phyloP scores from a whole-genome alignment of 108 stramenopile genomes.

The Pseudonitzschia multistriata region DNA sequence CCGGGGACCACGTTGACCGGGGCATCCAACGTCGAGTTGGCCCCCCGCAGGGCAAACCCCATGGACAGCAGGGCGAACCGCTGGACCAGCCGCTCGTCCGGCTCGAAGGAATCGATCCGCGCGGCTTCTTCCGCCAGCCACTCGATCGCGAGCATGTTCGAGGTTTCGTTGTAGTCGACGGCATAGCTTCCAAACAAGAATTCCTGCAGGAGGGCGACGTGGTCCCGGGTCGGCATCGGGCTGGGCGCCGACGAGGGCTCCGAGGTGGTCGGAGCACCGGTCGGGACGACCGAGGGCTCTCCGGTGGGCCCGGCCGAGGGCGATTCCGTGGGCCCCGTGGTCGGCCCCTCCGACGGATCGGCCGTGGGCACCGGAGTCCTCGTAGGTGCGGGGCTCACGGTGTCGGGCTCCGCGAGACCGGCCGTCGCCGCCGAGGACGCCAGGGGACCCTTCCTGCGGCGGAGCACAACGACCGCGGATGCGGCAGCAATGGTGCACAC shows the following conservation, averaged over 20 bases:
- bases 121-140: slow-evolving; percentile 8
- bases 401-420: background rate
- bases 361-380: background rate
- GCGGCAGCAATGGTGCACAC: too few species aligned
- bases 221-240: background rate
- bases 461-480: too few species aligned
- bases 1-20: background rate
- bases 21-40: background rate
- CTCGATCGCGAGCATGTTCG: slow-evolving; percentile 6
- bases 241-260: background rate
- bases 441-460: too few species aligned
- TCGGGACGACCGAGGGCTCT: background rate
- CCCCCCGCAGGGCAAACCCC: slow-evolving; percentile 13
- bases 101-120: background rate
- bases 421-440: too few species aligned
- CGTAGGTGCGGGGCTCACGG: background rate
- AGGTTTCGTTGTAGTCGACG: background rate
- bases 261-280: background rate
- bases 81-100: slow-evolving; percentile 12
- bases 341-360: slow-evolving; percentile 4
- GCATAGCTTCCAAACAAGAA: background rate
- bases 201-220: background rate
- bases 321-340: background rate
- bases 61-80: slow-evolving; percentile 25
- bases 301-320: slow-evolving; percentile 1